phyloP scores from a whole-genome alignment of 768 basidiomycete genomes.

The Mycena belliarum region DNA sequence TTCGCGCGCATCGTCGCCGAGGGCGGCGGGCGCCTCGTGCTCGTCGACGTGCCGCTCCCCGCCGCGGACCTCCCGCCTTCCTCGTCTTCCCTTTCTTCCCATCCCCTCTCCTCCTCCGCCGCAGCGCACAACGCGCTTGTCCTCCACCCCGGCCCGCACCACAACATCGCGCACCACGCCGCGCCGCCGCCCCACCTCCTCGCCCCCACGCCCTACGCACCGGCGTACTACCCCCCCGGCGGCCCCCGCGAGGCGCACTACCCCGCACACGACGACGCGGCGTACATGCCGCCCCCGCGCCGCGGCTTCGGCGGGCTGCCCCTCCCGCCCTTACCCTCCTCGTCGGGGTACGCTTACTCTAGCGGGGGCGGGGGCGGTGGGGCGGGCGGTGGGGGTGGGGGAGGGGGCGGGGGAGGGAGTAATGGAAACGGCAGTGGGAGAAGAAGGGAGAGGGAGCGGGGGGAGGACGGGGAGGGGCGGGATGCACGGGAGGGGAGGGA shows the following conservation, averaged over 20 bases:
- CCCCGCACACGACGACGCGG: too few relatives aligned
- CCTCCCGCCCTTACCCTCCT: neutral
- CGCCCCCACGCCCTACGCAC: neutral
- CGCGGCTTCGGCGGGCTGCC: neutral
- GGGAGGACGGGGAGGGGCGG: neutral
- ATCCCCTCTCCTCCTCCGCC: neutral
- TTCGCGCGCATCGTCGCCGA: constrained; percentile 48
- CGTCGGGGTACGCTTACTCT: too few relatives aligned
- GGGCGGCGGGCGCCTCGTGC: constrained; percentile 45
- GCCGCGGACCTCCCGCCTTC: too few relatives aligned
- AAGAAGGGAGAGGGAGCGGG: neutral
- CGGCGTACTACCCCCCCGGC: too few relatives aligned
- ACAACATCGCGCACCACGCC: too few relatives aligned
- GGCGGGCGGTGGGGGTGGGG: too few relatives aligned
- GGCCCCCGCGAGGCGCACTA: too few relatives aligned
- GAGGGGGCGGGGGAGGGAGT: neutral
- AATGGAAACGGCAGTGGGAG: neutral
- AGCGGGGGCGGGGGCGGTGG: too few relatives aligned
- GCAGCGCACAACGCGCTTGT: too few relatives aligned
- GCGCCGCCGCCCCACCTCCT: neutral
- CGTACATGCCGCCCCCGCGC: too few relatives aligned
- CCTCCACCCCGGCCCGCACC: too few relatives aligned
- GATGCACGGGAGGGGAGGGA: neutral
- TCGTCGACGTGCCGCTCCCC: constrained; percentile 34
- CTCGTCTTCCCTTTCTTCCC: too few relatives aligned